These are phyloP conservation scores for Juglanconis sp. DNA, from an alignment of 2,329 filamentous ascomycete genomes.

Conservation along the genomic window DNA sequence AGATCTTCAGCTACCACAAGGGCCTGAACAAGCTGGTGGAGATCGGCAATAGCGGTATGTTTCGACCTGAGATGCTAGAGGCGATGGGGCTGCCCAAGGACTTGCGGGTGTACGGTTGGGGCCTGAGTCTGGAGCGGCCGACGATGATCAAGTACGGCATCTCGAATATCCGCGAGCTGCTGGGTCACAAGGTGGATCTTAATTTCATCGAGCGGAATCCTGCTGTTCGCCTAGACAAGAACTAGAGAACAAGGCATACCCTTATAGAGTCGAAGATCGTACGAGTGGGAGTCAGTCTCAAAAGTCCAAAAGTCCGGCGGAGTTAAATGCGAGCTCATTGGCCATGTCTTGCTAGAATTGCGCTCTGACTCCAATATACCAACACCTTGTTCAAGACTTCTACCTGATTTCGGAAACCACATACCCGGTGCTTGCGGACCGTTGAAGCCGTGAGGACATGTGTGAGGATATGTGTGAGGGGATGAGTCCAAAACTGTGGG, in stretches of 20 bases:
- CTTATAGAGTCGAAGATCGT: not conserved
- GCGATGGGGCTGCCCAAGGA: conserved; percentile 90
- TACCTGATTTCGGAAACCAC: not conserved
- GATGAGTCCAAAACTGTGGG: too few species aligned
- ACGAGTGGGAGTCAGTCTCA: not conserved
- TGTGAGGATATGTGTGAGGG: too few species aligned
- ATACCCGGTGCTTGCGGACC: too few species aligned
- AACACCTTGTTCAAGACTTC: not conserved
- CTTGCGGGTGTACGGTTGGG: conserved; percentile 92
- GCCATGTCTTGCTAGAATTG: not conserved
- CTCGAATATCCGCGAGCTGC: conserved; percentile 84
- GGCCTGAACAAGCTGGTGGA: conserved; percentile 89
- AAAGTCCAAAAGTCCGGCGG: not conserved
- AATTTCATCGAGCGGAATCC: conserved; percentile 15
- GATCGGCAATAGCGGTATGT: conserved; percentile 98
- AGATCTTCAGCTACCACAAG: conserved; percentile 94
- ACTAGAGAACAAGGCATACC: not conserved
- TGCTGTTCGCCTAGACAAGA: conserved; percentile 11
- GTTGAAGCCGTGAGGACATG: too few species aligned
- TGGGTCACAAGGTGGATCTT: conserved; percentile 79
- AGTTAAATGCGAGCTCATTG: not conserved
- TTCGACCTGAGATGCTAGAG: conserved; percentile 95
- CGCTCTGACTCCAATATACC: not conserved
- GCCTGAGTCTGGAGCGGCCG: conserved; percentile 84
- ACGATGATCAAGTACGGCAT: conserved; percentile 97